These are phyloP conservation scores for Pythium phragmiticola DNA, from an alignment of 352 stramenopile genomes.

Conservation along the genomic window DNA sequence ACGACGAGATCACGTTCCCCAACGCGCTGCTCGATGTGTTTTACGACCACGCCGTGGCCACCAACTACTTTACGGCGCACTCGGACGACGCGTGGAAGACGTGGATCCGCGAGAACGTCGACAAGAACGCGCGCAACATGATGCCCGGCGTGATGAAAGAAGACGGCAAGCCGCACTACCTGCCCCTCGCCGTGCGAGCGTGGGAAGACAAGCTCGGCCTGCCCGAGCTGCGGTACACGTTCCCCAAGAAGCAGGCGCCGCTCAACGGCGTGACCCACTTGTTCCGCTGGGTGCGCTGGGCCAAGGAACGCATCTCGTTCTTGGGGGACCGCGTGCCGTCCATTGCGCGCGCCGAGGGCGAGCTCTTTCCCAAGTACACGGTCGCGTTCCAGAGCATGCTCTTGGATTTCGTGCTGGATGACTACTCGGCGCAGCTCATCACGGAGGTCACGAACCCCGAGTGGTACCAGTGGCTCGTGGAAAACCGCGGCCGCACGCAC, in stretches of 20 bases:
- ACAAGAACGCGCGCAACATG: constrained; percentile 46
- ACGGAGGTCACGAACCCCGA: constrained; percentile 57
- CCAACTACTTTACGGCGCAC: constrained; percentile 61
- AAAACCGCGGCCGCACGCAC: constrained; percentile 60
- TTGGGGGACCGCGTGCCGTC: constrained; percentile 50
- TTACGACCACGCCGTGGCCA: constrained; percentile 42
- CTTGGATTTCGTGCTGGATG: constrained; percentile 60
- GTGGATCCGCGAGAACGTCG: constrained; percentile 64
- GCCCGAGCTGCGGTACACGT: constrained; percentile 59
- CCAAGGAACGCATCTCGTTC: constrained; percentile 72
- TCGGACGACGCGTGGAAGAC: constrained; percentile 52
- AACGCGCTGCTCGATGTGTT: constrained; percentile 68
- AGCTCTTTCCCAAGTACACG: constrained; percentile 67
- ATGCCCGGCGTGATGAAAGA: constrained; percentile 43
- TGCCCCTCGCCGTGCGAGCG: constrained; percentile 47
- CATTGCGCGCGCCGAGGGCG: constrained; percentile 39
- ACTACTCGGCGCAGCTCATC: constrained; percentile 55
- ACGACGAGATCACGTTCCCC: constrained; percentile 55
- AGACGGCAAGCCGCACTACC: constrained; percentile 52
- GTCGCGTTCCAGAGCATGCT: constrained; percentile 64
- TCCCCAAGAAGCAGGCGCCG: constrained; percentile 51
- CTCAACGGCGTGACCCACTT: constrained; percentile 66
- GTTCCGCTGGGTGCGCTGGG: constrained; percentile 80
- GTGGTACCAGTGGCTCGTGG: constrained; percentile 74
- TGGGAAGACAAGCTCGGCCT: constrained; percentile 64